These are phyloP conservation scores for Fraxinus americana DNA, from an alignment of 257 asterid genomes.

Conservation along the genomic window DNA sequence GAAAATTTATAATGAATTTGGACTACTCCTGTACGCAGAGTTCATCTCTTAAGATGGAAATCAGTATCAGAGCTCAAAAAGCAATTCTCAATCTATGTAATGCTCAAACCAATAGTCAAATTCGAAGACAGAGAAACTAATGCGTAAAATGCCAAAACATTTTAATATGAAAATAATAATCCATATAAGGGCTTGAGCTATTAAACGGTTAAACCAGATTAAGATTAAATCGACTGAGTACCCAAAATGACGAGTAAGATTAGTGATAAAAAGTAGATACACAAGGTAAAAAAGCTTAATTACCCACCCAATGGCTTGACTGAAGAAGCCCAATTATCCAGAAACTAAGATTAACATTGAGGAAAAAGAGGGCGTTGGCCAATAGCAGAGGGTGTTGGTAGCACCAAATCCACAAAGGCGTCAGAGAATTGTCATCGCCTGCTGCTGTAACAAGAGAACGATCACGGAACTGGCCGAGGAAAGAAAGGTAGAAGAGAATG, in stretches of 20 bases:
- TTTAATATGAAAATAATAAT: neutral
- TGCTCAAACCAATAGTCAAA: neutral
- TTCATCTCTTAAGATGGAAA: no score
- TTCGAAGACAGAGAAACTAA: neutral
- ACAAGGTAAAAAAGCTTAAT: neutral
- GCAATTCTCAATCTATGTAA: neutral
- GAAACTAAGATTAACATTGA: conserved; percentile 77
- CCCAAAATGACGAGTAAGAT: neutral
- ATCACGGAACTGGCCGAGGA: conserved; percentile 55
- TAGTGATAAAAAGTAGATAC: neutral
- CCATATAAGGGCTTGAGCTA: neutral
- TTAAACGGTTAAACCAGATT: no score
- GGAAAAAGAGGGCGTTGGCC: conserved; percentile 69
- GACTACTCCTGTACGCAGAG: no score
- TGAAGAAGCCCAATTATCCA: conserved; percentile 76
- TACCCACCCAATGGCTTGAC: conserved; percentile 85
- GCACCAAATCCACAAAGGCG: conserved; percentile 74
- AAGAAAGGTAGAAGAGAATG: conserved; percentile 64
- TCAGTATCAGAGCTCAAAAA: neutral
- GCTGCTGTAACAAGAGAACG: conserved; percentile 8
- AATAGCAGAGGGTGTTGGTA: conserved; percentile 67
- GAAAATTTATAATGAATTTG: no score
- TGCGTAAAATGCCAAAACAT: neutral
- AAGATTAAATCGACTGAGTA: neutral
- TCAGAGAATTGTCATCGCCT: conserved; percentile 29